These are phyloP conservation scores for Arabidopsis hybrid DNA, from an alignment of 441 rosid genomes.

Conservation along the genomic window DNA sequence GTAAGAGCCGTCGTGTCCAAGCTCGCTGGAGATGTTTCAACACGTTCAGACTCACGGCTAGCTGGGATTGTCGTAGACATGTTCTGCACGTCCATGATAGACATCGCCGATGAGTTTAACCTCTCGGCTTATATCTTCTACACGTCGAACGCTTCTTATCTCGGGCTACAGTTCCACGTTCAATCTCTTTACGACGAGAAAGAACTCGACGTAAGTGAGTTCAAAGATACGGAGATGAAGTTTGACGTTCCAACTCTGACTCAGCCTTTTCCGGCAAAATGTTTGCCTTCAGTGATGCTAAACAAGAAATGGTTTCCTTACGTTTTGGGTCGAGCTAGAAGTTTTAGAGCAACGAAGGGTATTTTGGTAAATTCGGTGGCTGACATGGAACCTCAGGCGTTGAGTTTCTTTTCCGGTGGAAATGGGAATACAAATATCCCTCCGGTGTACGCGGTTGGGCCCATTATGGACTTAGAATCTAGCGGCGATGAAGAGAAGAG, in stretches of 20 bases:
- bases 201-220: slow-evolving; percentile 21
- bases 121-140: slow-evolving; percentile 54
- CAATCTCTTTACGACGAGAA: slow-evolving; percentile 43
- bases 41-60: slow-evolving; percentile 35
- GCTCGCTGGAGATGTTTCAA: slow-evolving; percentile 16
- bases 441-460: slow-evolving; percentile 51
- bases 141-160: slow-evolving; percentile 51
- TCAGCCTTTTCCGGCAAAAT: slow-evolving; percentile 48
- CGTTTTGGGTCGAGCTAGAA: slow-evolving; percentile 15
- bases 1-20: slow-evolving; percentile 31
- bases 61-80: slow-evolving; percentile 60
- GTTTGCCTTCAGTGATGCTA: slow-evolving; percentile 47
- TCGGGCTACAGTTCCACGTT: slow-evolving; percentile 47
- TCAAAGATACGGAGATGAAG: slow-evolving; percentile 43
- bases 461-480: slow-evolving; percentile 36
- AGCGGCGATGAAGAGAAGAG: neutral
- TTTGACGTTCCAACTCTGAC: slow-evolving; percentile 51
- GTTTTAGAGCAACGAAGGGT: slow-evolving; percentile 50
- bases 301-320: slow-evolving; percentile 25
- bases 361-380: slow-evolving; percentile 58
- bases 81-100: slow-evolving; percentile 64
- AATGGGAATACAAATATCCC: slow-evolving; percentile 29
- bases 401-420: slow-evolving; percentile 33
- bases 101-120: slow-evolving; percentile 51
- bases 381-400: slow-evolving; percentile 55